Evolutionary conservation across 2,329 filamentous ascomycete genomes (phyloP), one percentile per base, ranked within the genome.

Genomic region (Helminthosporium solani): DNA sequence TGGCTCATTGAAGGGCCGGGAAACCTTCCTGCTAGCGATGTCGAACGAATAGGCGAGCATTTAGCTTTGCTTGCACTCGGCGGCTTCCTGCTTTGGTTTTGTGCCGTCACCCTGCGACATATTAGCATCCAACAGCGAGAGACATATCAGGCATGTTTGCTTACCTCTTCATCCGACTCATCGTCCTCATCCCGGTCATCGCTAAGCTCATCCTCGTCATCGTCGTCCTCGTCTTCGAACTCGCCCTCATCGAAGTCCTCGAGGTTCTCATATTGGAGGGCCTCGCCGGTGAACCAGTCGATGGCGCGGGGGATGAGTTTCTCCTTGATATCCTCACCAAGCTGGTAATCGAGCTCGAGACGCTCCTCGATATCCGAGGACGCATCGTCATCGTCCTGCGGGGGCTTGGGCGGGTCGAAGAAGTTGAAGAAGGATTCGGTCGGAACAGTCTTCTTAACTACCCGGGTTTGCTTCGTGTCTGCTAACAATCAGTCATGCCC

Each of bases 281-380:
- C 94, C 77, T 99, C 94, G 47, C 94, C 94, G 42, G 94, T 99
- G 73, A 99, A 99, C 94, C 94, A 99, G 75, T 99, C 94, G 64
- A 99, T 94, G 47, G 95, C 94, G 60, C 92, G 90, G 56, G 94
- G 94, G 61, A 99, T 99, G 57, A 99, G 82, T 79, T 99, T 99
- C 82, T 99, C 94, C 79, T 99, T 99, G 77, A 99, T 96, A 70
- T 99, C 94, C 78, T 99, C 94, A 58, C 94, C 94, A 35, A 99
- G 85, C 76, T 97, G 92, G 74, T 97, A 99, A 76, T 99, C 94
- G 42, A 99, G 85, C 78, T 99, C 94, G 46, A 99, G 83, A 55
- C 94, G 91, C 75, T 96, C 91, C 78, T 99, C 94, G 42, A 99
- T 95, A 70, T 99, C 94, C 41, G 86, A 87, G 44, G 87, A 84